These are phyloP conservation scores for Globisporangium emineosum DNA, from an alignment of 352 stramenopile species.

Conservation along the genomic window DNA sequence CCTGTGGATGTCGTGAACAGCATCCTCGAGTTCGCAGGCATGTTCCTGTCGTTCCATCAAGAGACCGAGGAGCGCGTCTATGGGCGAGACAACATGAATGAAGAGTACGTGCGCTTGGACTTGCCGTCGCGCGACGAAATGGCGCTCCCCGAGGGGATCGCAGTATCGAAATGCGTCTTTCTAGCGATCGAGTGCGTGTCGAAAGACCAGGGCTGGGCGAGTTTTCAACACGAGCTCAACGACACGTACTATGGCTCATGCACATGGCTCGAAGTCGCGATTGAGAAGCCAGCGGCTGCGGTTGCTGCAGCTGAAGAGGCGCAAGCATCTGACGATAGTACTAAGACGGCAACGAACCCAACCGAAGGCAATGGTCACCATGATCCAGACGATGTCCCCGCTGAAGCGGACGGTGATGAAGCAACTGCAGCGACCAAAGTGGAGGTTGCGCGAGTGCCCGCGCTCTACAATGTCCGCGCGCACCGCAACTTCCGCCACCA, in stretches of 20 bases:
- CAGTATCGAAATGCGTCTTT: conserved; percentile 33
- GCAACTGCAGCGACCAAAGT: not conserved
- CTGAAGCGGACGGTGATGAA: not conserved
- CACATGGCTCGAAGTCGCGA: conserved; percentile 64
- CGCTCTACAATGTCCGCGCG: conserved; percentile 57
- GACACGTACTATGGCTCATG: conserved; percentile 52
- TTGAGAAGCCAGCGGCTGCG: conserved; percentile 25
- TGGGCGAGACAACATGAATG: conserved; percentile 44
- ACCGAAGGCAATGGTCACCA: too few species aligned
- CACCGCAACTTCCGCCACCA: conserved; percentile 48
- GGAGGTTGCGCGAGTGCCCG: conserved; percentile 26
- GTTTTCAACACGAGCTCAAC: conserved; percentile 36
- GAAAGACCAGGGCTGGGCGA: conserved; percentile 74
- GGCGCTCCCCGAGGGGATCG: conserved; percentile 37
- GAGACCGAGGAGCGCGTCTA: conserved; percentile 28
- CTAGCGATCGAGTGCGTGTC: conserved; percentile 56
- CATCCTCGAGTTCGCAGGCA: conserved; percentile 47
- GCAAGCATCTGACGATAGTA: not conserved
- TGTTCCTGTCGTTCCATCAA: conserved; percentile 44
- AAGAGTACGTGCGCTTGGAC: conserved; percentile 48
- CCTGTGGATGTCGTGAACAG: conserved; percentile 22
- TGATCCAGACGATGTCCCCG: not conserved
- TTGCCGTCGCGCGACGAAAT: conserved; percentile 34
- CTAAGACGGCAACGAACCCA: not conserved
- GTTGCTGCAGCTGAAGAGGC: not conserved